Conservation (phyloP, 768 basidiomycete species). For the Amanita inopinata region DNA sequence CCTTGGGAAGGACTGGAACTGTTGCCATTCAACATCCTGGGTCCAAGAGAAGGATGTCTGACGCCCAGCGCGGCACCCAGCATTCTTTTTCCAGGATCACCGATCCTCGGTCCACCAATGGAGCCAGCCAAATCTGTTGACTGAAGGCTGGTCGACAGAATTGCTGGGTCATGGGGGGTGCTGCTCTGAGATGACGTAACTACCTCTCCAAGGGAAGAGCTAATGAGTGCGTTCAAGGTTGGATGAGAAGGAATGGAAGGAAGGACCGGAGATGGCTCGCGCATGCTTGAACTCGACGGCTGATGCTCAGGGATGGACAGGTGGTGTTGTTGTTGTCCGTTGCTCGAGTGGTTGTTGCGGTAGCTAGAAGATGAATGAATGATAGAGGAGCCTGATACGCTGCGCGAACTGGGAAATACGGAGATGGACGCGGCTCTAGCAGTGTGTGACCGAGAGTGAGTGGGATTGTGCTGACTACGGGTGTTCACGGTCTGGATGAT, state of each 20-base stretch:
- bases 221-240: constrained; percentile 78
- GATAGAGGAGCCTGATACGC: constrained; percentile 28
- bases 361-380: constrained; percentile 14
- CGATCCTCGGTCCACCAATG: constrained; percentile 64
- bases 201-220: constrained; percentile 52
- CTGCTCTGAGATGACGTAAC: constrained; percentile 30
- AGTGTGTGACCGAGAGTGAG: constrained; percentile 62
- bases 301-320: constrained; percentile 46
- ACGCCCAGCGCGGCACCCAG: constrained; percentile 78
- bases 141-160: constrained; percentile 48
- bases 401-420: constrained; percentile 46
- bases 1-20: constrained; percentile 29
- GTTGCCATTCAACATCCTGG: constrained; percentile 41
- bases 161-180: constrained; percentile 56
- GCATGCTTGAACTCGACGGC: constrained; percentile 27
- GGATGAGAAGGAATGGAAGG: constrained; percentile 76
- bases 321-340: constrained; percentile 17
- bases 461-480: constrained; percentile 52
- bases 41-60: constrained; percentile 65
- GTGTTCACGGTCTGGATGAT: constrained; percentile 81
- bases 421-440: constrained; percentile 61
- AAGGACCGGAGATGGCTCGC: constrained; percentile 76
- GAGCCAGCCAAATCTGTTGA: constrained; percentile 20
- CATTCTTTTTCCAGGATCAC: constrained; percentile 86
- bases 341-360: constrained; percentile 28